Evolutionary conservation across 192 early-diverging fungal species (phyloP), one percentile per base, ranked within the genome.

Genomic region (Piromyces finnis): DNA sequence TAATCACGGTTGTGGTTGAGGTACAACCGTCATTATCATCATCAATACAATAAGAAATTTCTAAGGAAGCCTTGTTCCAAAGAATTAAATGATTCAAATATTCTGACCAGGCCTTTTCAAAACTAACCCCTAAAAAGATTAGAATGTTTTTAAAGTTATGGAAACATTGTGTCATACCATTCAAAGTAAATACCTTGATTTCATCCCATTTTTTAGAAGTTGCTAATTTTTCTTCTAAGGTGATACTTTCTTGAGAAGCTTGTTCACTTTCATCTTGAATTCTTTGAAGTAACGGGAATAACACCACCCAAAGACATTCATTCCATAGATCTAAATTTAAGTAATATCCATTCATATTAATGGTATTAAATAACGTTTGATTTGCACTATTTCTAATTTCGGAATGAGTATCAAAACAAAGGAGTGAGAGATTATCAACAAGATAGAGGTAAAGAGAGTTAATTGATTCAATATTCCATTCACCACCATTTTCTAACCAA

Each of bases 321-420:
- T 94, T 90, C 95, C 96, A 97, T 22, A 93, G 86, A 59, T 92
- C 88, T 35, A 85, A 82, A 28, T 89, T 90, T 28, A 99, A 87
- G 27, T 88, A 82, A 30, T 82, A 81, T 12, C 95, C 97, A 82
- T 97, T 95, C 87, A 97, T 94, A 77, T 92, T 90, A 39, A 99
- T 92, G 7, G 96, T 95, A 77, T 96, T 88, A 84, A 97, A 97
- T 78, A 99, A 86, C 11, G 96, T 98, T 83, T 98, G 97, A 78
- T 94, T 95, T 22, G 96, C 95, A 22, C 94, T 92, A 82, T 97
- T 94, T 29, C 98, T 89, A 14, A 99, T 96, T 82, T 98, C 96
- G 0, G 94, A 93, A n/a, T 96, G 87, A 14, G 82, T 80, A 82
- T 99, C 98, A 26, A 92, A 91, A 79, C 95, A 96, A 29, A 96